These are phyloP conservation scores for Naematelia encephala DNA, from an alignment of 768 basidiomycete species.

Conservation along the genomic window DNA sequence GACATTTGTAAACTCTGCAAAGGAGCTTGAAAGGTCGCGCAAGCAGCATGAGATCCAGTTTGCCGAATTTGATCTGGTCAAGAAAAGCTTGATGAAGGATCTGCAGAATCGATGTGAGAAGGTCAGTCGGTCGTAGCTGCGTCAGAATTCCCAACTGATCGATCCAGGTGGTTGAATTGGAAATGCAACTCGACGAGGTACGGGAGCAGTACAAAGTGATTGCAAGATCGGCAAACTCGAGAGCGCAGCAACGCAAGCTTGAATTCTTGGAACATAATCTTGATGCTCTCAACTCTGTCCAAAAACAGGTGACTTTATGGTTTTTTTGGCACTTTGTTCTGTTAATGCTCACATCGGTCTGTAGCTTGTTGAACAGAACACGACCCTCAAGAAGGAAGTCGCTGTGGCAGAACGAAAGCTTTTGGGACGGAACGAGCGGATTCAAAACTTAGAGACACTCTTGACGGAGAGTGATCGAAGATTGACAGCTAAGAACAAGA, in stretches of 20 bases:
- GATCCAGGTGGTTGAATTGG: constrained; percentile 88
- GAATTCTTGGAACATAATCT: constrained; percentile 95
- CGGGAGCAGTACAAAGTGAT: constrained; percentile 99
- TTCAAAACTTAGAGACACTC: constrained; percentile 89
- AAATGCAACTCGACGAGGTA: constrained; percentile 97
- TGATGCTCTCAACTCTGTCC: constrained; percentile 88
- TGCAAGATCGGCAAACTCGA: constrained; percentile 95
- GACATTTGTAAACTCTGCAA: constrained; percentile 92
- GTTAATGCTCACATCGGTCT: background rate
- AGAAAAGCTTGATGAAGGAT: constrained; percentile 98
- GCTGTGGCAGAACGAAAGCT: constrained; percentile 95
- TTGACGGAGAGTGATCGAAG: constrained; percentile 92
- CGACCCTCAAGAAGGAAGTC: constrained; percentile 92
- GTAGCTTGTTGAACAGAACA: constrained; percentile 97
- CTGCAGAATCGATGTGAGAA: constrained; percentile 99
- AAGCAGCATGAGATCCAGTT: constrained; percentile 97
- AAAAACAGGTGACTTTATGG: constrained; percentile 74
- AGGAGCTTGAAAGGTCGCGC: constrained; percentile 92
- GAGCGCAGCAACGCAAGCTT: constrained; percentile 99
- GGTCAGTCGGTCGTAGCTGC: constrained; percentile 54
- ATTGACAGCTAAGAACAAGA: constrained; percentile 87
- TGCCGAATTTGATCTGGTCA: constrained; percentile 96
- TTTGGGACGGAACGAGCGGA: constrained; percentile 92
- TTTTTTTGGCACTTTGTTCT: constrained; percentile 1
- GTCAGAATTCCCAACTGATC: background rate